Conservation (phyloP, 306 rosid species). For the Albizia julibrissin region DNA sequence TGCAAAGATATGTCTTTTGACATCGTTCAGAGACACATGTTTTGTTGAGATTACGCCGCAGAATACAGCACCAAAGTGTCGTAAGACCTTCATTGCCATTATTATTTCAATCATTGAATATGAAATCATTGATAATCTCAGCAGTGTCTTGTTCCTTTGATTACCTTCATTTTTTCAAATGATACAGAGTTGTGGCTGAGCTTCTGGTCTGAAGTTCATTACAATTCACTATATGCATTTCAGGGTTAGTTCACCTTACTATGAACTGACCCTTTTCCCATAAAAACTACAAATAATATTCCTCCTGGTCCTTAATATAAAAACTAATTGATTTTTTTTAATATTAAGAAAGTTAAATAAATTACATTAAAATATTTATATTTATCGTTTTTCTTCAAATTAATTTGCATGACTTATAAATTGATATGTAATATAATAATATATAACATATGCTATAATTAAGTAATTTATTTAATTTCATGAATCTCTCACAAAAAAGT, state of each 20-base stretch:
- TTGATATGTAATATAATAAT: no score
- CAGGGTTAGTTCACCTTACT: slow-evolving; percentile 47
- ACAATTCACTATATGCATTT: slow-evolving; percentile 72
- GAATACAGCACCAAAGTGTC: slow-evolving; percentile 61
- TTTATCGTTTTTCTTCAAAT: no score
- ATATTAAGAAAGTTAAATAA: no score
- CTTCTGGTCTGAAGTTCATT: slow-evolving; percentile 95
- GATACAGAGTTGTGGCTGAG: slow-evolving; percentile 91
- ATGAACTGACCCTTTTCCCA: not conserved
- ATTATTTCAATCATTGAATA: not conserved
- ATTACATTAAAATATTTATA: no score
- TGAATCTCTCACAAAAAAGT: no score
- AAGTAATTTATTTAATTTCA: no score
- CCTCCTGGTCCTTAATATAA: no score
- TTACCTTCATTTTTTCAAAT: slow-evolving; percentile 33
- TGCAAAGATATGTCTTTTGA: slow-evolving; percentile 85
- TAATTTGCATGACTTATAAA: no score
- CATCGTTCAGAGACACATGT: slow-evolving; percentile 91
- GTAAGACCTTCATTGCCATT: slow-evolving; percentile 42
- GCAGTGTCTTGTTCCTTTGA: not conserved
- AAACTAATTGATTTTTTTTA: no score
- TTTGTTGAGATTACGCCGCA: slow-evolving; percentile 76
- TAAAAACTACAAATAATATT: not conserved
- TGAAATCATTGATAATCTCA: not conserved
- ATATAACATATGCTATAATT: no score